Percentiles rank a stretch among this genome's conserved stretches.
Evolutionary conservation across 2,329 filamentous ascomycete species (phyloP).

Genomic region (Clarireedia homoeocarpa): DNA sequence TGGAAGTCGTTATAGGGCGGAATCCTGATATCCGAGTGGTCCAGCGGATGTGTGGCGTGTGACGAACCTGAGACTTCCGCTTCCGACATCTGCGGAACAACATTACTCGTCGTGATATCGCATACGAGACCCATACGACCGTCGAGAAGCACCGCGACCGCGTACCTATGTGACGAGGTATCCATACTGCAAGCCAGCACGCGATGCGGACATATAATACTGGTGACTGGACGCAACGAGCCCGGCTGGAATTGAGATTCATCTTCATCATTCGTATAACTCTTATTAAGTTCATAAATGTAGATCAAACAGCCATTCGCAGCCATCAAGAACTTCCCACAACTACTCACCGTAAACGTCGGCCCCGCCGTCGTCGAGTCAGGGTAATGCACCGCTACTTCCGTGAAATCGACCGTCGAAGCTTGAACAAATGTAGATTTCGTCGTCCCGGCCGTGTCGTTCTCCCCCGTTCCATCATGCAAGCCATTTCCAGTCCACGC

Average conservation of each 20-base stretch:
- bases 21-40: background rate
- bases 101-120: conserved; percentile 35
- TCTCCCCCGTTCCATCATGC: background rate
- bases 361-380: conserved; percentile 18
- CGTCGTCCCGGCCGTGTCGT: background rate
- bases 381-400: conserved; percentile 25
- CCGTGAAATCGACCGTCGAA: conserved; percentile 32
- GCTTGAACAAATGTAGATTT: conserved; percentile 29
- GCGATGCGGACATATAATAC: conserved; percentile 46
- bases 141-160: conserved; percentile 51
- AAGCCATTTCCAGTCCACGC: conserved; percentile 26
- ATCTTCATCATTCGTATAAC: conserved; percentile 5
- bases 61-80: background rate
- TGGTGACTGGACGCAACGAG: conserved; percentile 39
- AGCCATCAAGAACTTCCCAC: conserved; percentile 49
- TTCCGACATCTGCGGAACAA: background rate
- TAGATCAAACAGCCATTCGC: conserved; percentile 46
- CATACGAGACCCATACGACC: conserved; percentile 54
- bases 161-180: conserved; percentile 45
- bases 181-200: conserved; percentile 57
- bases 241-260: conserved; percentile 15
- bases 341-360: conserved; percentile 42
- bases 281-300: conserved; percentile 39
- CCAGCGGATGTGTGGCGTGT: background rate
- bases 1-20: background rate